A percentile compares a stretch with the other conserved stretches of the same genome.
phyloP scores from a whole-genome alignment of 2,329 filamentous ascomycete species.

The Dactylonectria estremocensis region DNA sequence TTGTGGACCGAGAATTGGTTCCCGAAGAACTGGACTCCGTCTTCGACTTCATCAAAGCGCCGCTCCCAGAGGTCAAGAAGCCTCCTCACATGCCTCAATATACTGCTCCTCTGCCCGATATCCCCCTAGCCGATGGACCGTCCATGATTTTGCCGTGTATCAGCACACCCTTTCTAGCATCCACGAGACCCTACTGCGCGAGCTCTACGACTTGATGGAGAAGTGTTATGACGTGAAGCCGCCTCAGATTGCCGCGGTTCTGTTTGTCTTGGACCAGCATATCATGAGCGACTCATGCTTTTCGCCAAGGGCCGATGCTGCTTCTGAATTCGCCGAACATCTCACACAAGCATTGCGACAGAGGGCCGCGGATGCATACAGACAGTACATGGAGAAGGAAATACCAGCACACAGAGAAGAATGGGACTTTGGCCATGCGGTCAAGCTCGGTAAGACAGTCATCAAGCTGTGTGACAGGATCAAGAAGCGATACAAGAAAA shows the following conservation, averaged over 20 bases:
- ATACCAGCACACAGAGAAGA: slow-evolving; percentile 85
- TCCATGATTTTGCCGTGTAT: slow-evolving; percentile 79
- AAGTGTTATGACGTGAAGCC: slow-evolving; percentile 92
- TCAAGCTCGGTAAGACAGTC: slow-evolving; percentile 88
- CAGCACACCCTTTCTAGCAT: slow-evolving; percentile 81
- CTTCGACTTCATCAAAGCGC: slow-evolving; percentile 86
- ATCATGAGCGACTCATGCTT: slow-evolving; percentile 86
- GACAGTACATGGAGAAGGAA: slow-evolving; percentile 82
- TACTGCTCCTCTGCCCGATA: slow-evolving; percentile 66
- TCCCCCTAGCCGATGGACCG: slow-evolving; percentile 75
- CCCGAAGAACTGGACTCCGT: slow-evolving; percentile 87
- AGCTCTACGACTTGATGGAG: slow-evolving; percentile 90
- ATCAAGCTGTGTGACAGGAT: slow-evolving; percentile 90
- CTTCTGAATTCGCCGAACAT: slow-evolving; percentile 79
- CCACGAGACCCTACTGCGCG: slow-evolving; percentile 86
- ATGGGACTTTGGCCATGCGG: slow-evolving; percentile 93
- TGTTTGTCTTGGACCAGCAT: slow-evolving; percentile 86
- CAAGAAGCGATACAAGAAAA: slow-evolving; percentile 91
- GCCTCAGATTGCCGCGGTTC: slow-evolving; percentile 82
- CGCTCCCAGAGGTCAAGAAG: slow-evolving; percentile 77
- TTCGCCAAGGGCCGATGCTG: slow-evolving; percentile 77
- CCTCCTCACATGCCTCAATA: slow-evolving; percentile 69
- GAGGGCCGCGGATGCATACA: slow-evolving; percentile 85
- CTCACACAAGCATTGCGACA: slow-evolving; percentile 81
- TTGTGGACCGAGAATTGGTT: slow-evolving; percentile 84